Conservation (phyloP, 257 asterid genomes). For the Lantana camara region DNA sequence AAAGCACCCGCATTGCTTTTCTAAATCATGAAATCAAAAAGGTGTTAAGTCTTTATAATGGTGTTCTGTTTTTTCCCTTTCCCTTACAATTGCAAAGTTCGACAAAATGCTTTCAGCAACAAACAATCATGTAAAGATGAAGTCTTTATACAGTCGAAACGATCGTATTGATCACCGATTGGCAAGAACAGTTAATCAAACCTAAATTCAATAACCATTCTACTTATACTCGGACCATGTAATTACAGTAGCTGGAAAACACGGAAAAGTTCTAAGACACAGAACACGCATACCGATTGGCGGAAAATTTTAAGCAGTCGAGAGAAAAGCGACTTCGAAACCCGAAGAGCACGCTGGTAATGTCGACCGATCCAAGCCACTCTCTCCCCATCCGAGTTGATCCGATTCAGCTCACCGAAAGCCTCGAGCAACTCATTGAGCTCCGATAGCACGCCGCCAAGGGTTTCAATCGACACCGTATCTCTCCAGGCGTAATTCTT, state of each 20-base stretch:
- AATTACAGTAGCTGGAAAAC: neutral
- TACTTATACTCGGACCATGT: neutral
- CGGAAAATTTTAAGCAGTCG: slow-evolving; percentile 53
- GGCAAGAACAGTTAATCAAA: neutral
- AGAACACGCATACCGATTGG: slow-evolving; percentile 47
- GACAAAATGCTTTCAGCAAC: neutral
- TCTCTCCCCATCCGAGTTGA: slow-evolving; percentile 57
- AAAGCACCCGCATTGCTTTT: neutral
- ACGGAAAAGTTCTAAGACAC: neutral
- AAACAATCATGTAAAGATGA: neutral
- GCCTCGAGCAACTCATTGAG: slow-evolving; percentile 49
- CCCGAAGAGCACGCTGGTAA: slow-evolving; percentile 46
- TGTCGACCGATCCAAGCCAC: slow-evolving; percentile 60
- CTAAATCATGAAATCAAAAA: neutral
- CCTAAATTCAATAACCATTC: neutral
- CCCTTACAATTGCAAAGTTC: neutral
- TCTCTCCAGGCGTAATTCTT: slow-evolving; percentile 67
- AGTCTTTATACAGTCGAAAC: neutral
- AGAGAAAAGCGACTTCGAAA: slow-evolving; percentile 50
- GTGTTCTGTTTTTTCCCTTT: too few relatives aligned
- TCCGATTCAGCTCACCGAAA: slow-evolving; percentile 46
- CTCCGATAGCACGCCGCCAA: slow-evolving; percentile 53
- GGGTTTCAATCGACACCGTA: slow-evolving; percentile 40
- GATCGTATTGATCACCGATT: slow-evolving; percentile 1
- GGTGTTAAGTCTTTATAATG: neutral